A percentile compares a stretch with the other conserved stretches of the same genome.
Conservation (phyloP, 179 eudicot genomes). For the Patellifolia procumbens region DNA sequence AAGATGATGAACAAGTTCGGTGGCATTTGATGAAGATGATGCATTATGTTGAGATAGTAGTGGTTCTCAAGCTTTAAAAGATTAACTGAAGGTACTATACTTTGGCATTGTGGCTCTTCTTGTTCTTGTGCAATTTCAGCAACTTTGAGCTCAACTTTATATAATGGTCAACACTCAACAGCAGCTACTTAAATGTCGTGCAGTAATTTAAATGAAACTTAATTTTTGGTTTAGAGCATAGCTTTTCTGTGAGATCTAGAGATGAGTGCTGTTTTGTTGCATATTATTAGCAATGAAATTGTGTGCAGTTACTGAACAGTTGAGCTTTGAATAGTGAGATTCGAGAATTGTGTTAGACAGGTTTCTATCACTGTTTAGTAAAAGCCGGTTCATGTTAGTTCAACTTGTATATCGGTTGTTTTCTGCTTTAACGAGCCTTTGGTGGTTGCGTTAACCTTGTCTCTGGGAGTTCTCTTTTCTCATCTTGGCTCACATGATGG, state of each 20-base stretch:
- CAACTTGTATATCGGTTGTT: too few species aligned
- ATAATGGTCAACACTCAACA: background rate
- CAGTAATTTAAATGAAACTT: background rate
- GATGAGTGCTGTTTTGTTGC: background rate
- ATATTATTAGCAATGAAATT: background rate
- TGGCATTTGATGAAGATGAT: slow-evolving; percentile 31
- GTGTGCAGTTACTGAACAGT: background rate
- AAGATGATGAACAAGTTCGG: slow-evolving; percentile 95
- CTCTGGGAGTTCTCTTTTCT: too few species aligned
- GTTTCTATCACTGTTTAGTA: background rate
- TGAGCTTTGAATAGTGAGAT: background rate
- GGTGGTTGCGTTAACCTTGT: too few species aligned
- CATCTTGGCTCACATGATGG: too few species aligned
- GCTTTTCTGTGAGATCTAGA: background rate
- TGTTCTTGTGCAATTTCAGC: slow-evolving; percentile 2
- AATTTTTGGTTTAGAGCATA: background rate
- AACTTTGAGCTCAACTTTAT: background rate
- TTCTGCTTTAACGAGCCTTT: too few species aligned
- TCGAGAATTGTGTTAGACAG: background rate
- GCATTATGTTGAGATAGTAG: background rate
- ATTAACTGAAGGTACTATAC: slow-evolving; percentile 3
- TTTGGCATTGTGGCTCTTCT: slow-evolving; percentile 10
- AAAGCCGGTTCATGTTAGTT: background rate
- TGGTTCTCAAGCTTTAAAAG: background rate
- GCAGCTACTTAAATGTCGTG: slow-evolving; percentile 4